Conservation (phyloP, 2,329 filamentous ascomycete genomes). For the Huntiella moniliformis region DNA sequence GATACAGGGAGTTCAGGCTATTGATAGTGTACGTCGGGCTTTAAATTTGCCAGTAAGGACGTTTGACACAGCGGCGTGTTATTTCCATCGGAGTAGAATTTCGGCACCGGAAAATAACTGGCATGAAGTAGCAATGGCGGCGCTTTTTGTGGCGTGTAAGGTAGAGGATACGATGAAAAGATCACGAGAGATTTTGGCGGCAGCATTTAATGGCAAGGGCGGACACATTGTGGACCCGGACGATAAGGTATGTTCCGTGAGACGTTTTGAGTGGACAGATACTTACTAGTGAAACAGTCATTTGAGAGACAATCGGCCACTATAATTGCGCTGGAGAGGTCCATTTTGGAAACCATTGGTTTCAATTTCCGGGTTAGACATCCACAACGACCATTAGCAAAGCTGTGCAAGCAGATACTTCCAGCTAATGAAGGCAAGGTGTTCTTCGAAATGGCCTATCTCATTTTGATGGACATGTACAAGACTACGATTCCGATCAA, state of each 20-base stretch:
- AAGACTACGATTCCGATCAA: slow-evolving; percentile 87
- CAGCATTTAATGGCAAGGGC: slow-evolving; percentile 68
- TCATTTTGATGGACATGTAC: slow-evolving; percentile 75
- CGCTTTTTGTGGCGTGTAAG: slow-evolving; percentile 86
- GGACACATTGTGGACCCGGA: slow-evolving; percentile 56
- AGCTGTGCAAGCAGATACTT: slow-evolving; percentile 47
- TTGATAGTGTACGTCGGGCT: slow-evolving; percentile 63
- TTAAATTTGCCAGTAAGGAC: slow-evolving; percentile 80
- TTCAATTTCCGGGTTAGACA: slow-evolving; percentile 89
- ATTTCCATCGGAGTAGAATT: slow-evolving; percentile 86
- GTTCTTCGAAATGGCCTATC: slow-evolving; percentile 53
- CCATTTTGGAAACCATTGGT: slow-evolving; percentile 79
- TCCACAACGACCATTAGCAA: slow-evolving; percentile 68
- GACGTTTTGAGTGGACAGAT: no score
- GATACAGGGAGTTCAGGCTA: slow-evolving; percentile 72
- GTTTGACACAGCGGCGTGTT: slow-evolving; percentile 76
- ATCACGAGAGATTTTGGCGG: slow-evolving; percentile 78
- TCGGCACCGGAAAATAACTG: slow-evolving; percentile 76
- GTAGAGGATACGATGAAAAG: slow-evolving; percentile 97
- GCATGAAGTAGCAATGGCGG: slow-evolving; percentile 70
- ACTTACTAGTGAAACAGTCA: slow-evolving; percentile 27
- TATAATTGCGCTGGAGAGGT: slow-evolving; percentile 74
- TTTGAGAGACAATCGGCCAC: slow-evolving; percentile 65
- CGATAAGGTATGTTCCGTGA: slow-evolving; percentile 44
- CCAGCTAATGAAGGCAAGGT: slow-evolving; percentile 28